Evolutionary conservation across 1,139 yeast genomes (phyloP).

Genomic region (Suzukiozyma palmioleophila): DNA sequence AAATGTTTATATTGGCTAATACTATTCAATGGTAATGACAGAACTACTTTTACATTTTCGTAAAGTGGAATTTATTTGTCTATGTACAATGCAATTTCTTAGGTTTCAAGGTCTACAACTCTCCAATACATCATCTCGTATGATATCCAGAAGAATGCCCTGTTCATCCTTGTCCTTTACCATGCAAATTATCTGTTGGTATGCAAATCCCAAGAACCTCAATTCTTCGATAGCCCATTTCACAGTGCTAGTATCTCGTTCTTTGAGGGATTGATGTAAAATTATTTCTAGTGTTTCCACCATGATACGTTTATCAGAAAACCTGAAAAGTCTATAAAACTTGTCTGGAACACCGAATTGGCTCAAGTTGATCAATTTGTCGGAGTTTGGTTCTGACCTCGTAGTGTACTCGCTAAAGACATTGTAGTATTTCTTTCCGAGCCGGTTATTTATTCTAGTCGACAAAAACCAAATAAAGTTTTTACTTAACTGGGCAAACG

Average conservation of each 20-base stretch:
- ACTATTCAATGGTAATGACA: too few species aligned
- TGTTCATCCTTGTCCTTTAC: conserved; percentile 7
- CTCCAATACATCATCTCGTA: too few species aligned
- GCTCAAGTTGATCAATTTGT: conserved; percentile 4
- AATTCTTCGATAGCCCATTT: conserved; percentile 34
- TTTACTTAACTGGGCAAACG: conserved; percentile 8
- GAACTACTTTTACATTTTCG: too few species aligned
- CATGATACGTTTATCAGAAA: conserved; percentile 6
- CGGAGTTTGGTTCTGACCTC: background rate
- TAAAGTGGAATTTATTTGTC: too few species aligned
- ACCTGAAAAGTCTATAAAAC: conserved; percentile 6
- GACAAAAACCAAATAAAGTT: conserved; percentile 11
- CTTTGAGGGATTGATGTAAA: conserved; percentile 18
- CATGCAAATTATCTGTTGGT: conserved; percentile 16
- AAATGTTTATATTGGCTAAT: too few species aligned
- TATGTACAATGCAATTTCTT: too few species aligned
- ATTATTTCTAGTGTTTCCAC: conserved; percentile 15
- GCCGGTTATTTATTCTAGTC: conserved; percentile 9
- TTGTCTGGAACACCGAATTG: conserved; percentile 12
- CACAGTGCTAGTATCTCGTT: conserved; percentile 19
- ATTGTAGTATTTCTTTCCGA: conserved; percentile 9
- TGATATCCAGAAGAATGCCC: conserved; percentile 7
- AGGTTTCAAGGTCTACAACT: too few species aligned
- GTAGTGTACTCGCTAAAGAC: conserved; percentile 4
- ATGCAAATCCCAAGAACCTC: conserved; percentile 24